These are phyloP conservation scores for Cucumis hystrix DNA, from an alignment of 306 rosid species.

Conservation along the genomic window DNA sequence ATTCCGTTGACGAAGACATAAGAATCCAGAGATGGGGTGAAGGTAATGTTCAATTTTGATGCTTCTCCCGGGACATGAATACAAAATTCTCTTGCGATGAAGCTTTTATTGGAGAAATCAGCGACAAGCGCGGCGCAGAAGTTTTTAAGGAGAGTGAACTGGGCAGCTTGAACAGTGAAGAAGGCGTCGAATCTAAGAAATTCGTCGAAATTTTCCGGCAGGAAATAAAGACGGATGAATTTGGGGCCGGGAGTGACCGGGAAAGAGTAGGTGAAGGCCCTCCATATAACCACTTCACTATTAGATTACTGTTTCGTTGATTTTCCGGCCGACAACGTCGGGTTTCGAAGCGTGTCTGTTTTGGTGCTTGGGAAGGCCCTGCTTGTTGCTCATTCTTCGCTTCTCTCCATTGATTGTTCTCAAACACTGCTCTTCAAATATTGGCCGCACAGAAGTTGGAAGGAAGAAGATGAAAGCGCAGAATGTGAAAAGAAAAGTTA, in stretches of 20 bases:
- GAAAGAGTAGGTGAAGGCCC: slow-evolving; percentile 38
- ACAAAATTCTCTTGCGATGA: slow-evolving; percentile 25
- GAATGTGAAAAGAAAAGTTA: too few relatives aligned
- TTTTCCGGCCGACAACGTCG: too few relatives aligned
- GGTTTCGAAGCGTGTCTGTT: too few relatives aligned
- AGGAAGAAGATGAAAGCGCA: too few relatives aligned
- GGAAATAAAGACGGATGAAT: slow-evolving; percentile 40
- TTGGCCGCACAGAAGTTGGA: too few relatives aligned
- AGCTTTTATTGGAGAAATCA: background rate
- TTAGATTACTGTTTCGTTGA: too few relatives aligned
- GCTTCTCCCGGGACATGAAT: slow-evolving; percentile 14
- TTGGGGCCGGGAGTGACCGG: slow-evolving; percentile 27
- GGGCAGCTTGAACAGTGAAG: slow-evolving; percentile 41
- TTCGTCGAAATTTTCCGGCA: slow-evolving; percentile 7
- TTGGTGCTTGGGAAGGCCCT: too few relatives aligned
- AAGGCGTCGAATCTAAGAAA: slow-evolving; percentile 8
- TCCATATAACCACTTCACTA: too few relatives aligned
- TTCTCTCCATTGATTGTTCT: too few relatives aligned
- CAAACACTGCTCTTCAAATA: too few relatives aligned
- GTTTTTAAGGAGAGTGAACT: slow-evolving; percentile 29
- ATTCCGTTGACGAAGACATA: slow-evolving; percentile 66
- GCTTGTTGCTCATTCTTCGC: too few relatives aligned
- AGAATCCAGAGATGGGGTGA: slow-evolving; percentile 20
- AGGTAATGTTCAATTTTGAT: slow-evolving; percentile 24
- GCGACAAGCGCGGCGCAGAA: slow-evolving; percentile 31